Base-by-base conservation (phyloP, 768 basidiomycete genomes). In the Xerocomellus intermedius region DNA sequence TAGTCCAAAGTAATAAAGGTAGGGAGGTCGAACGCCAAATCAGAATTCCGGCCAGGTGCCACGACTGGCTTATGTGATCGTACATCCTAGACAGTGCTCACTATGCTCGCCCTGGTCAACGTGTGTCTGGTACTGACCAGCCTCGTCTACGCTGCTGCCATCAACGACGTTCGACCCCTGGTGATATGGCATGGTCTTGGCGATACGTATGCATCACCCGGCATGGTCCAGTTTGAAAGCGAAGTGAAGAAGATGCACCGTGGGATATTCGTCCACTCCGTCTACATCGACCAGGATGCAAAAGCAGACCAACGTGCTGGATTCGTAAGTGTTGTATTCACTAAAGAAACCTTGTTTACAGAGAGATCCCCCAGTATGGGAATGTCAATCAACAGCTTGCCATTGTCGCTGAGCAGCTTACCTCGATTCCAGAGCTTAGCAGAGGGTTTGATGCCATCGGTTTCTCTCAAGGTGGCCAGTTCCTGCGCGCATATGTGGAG, bases 401-500 rank as follows among this genome's bases (percentile, higher is more conserved):
- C 21, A 37, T 78, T 30, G 91, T 87, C 7, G 78, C 86, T 14
- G 74, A 77, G 28, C 89, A 94, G 65, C 73, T 94, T 4, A 72
- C 76, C 30, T 76, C 70, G 2, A 79, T 94, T 33, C 77, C 82
- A 1, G 84, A 92, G 62, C 79, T 94, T 16, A 57, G 75, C 45
- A 63, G 64, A 28, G 92, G 92, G 3, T 94, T 94, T 61, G 91
- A 93, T 65, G 92, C 88, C 16, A 84, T 94, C 48, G 92, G 92
- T 1, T 86, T 94, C 70, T 94, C 91, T 1, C 92, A 94, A 80
- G 91, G 86, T 19, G 91, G 91, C 6, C 92, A 92, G 65, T 94
- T 94, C 69, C 78, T 93, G 36, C 82, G 92, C n/a, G 91, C 86
- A 30, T 94, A 91, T 60, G 81, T 89, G 19, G 87, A 94, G 62